Conservation (phyloP, 495 filamentous ascomycete species). For the Beverwykella pulmonaria region DNA sequence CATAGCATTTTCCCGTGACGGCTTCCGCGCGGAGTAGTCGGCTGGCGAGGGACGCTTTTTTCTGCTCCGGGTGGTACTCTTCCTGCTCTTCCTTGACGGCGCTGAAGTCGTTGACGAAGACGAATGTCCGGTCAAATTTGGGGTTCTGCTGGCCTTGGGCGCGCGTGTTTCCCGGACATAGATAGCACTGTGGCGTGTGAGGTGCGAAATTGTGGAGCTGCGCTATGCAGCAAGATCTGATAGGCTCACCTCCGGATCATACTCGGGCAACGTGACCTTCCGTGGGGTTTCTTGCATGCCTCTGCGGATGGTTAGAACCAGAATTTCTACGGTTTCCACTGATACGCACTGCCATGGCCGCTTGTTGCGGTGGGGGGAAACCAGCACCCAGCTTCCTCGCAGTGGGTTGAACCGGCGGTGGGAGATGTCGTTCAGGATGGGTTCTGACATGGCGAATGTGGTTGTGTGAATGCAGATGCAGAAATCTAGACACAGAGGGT, state of each 20-base stretch:
- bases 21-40: conserved; percentile 80
- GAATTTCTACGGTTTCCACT: no score
- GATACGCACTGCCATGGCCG: conserved; percentile 92
- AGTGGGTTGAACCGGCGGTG: conserved; percentile 93
- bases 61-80: conserved; percentile 59
- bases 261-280: conserved; percentile 72
- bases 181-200: conserved; percentile 66
- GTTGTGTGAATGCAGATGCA: not conserved
- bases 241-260: conserved; percentile 69
- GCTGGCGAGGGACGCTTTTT: conserved; percentile 66
- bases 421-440: conserved; percentile 93
- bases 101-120: conserved; percentile 97
- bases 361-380: conserved; percentile 94
- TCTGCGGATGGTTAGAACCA: conserved; percentile 51
- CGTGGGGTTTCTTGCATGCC: conserved; percentile 86
- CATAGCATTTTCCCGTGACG: conserved; percentile 96
- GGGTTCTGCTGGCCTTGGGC: conserved; percentile 89
- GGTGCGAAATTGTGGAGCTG: not conserved
- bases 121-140: conserved; percentile 80
- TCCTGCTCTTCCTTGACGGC: conserved; percentile 93
- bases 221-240: not conserved
- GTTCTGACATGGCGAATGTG: conserved; percentile 56
- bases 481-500: not conserved
- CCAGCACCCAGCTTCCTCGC: conserved; percentile 84
- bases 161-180: conserved; percentile 94